Evolutionary conservation across 2,329 filamentous ascomycete genomes (phyloP), one percentile per base, ranked within the genome.

Genomic region (Diplocarpon mali): DNA sequence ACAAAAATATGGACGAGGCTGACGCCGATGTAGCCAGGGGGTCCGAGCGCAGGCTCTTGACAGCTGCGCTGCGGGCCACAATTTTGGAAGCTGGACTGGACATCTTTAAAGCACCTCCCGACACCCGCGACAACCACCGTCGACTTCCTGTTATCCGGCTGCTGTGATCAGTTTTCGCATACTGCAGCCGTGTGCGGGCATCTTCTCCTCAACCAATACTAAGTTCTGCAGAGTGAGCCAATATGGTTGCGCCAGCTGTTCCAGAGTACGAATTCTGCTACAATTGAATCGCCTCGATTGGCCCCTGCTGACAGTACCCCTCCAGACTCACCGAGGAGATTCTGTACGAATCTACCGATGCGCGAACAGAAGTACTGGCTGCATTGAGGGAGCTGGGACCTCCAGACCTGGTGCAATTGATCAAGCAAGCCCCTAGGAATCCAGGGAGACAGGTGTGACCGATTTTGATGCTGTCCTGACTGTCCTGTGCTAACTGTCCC

Each of bases 351-450:
- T 86, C 90, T 42, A 83, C 95, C 64, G 89, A 95, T 62, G 81
- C 88, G 57, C 83, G 92, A 64, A 94, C 90, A 57, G 92, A 98
- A 62, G 85, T 85, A 35, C 76, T 98, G 32, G 75, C 83, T 55
- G 78, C 80, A 38, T 73, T 98, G 52, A 84, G 92, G 61, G 92
- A 98, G 72, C 77, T 98, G 46, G 92, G 92, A 35, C 92, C 92
- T 20, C 92, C 92, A 43, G 92, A 98, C 66, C 75, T 98, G 24
- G 90, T 96, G 32, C 92, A 98, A 67, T 76, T 98, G 46, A 78
- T 95, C 58, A 96, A 95, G 65, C 75, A 79, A 59, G 69, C 71
- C 41, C 65, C 73, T 38, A 69, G 76, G 55, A 78, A 73, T 57
- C 65, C 71, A 29, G 69, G 66, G 40, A 79, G 75, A 60, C 76